Conservation (phyloP, 2,329 filamentous ascomycete species). For the Fusarium poae region DNA sequence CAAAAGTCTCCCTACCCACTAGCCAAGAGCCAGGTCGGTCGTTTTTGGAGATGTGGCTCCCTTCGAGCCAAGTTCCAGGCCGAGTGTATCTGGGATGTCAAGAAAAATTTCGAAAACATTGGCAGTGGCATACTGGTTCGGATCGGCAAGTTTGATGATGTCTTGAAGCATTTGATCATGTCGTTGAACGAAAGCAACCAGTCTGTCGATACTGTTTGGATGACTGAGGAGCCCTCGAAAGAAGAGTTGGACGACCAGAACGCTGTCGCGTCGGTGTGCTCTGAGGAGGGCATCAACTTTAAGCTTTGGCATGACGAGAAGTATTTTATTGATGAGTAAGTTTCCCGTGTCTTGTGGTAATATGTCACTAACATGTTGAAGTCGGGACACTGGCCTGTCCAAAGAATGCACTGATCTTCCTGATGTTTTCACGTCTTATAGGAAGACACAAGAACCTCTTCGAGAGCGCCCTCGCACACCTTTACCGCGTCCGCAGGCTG, state of each 20-base stretch:
- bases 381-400: constrained; percentile 70
- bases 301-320: constrained; percentile 80
- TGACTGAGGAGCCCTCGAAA: constrained; percentile 76
- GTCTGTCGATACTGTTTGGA: constrained; percentile 75
- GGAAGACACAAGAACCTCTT: constrained; percentile 79
- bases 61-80: constrained; percentile 79
- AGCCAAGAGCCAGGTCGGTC: constrained; percentile 73
- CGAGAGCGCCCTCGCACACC: constrained; percentile 71
- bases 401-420: constrained; percentile 63
- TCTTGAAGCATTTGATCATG: constrained; percentile 69
- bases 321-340: constrained; percentile 83
- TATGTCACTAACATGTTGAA: constrained; percentile 52
- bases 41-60: constrained; percentile 80
- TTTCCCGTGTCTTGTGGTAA: too few species aligned
- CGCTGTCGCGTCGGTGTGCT: constrained; percentile 65
- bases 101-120: constrained; percentile 68
- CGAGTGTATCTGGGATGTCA: constrained; percentile 80
- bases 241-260: constrained; percentile 77
- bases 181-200: constrained; percentile 59
- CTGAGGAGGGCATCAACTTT: constrained; percentile 68
- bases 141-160: constrained; percentile 71
- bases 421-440: constrained; percentile 81
- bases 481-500: constrained; percentile 65
- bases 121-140: constrained; percentile 73
- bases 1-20: constrained; percentile 74